Evolutionary conservation across 2,329 filamentous ascomycete species (phyloP), one percentile per base, ranked within the genome.

Genomic region (Stemphylium lycopersici): DNA sequence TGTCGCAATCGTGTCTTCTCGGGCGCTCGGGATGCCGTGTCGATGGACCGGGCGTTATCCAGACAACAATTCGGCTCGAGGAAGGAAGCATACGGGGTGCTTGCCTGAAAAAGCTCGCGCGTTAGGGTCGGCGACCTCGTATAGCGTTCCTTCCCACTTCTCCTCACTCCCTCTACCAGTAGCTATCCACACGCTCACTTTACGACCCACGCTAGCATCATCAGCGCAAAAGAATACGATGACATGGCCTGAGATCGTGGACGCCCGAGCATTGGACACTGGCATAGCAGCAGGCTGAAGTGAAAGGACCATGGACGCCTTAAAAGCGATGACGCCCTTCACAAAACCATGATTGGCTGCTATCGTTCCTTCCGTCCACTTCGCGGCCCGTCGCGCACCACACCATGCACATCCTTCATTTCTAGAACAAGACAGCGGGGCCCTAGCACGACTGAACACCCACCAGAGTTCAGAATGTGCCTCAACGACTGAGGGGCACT

Each of bases 361-460:
- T 34, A 15, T 4, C 15, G 6, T 18, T 5, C 12, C 7, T 24
- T 24, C 18, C 15, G 34, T 43, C 20, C 31, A 49, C 47, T 26
- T 33, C 15, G 12, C 47, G 47, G 47, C 47, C 47, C 47, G 47
- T 43, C 38, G 47, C 38, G 38, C 20, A 36, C 13, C 20, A 43
- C 29, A 24, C 31, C 38, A 26, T 24, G 22, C 22, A 32, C n/a
- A 36, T 22, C 31, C 32, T 31, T 16, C 5, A 13, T 42, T 42
- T 29, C n/a, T 34, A 48, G 26, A 48, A 24, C 13, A 34, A 16
- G 16, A 33, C 15, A 41, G 33, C 29, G 16, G 11, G 20, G 34
- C 24, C n/a, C 20, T 20, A 11, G 11, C 16, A 33, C 13, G 10
- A 43, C 22, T 24, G 12, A 18, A 7, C 20, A 20, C n/a, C 12